Base-by-base conservation (phyloP, 257 asterid genomes). In the Capsicum baccatum region DNA sequence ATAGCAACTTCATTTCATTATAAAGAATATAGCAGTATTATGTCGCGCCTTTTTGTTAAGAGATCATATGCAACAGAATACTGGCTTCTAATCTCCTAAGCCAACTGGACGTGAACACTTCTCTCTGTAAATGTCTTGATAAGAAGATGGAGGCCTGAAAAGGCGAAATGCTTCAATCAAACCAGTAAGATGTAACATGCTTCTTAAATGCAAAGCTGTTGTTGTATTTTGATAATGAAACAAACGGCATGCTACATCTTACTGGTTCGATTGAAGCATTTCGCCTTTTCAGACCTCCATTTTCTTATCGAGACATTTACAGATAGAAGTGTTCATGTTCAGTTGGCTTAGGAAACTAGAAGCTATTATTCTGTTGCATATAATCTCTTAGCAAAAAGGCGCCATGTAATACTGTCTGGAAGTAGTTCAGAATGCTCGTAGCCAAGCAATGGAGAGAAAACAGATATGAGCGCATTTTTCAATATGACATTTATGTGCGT, bases 1-100 rank as follows among this genome's bases (percentile, higher is more conserved):
- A 74, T 48, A 50, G 44, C 60, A 74, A 42, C 80, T 74, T 74
- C 44, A 26, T 64, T 64, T 64, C 58, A 8, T 12, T 55, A 55
- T 55, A 55, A 55, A 55, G 11, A 55, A 55, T 55, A 55, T 55
- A 55, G 58, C 58, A 26, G 33, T 26, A 26, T 26, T 26, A 26
- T 26, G 33, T 26, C 33, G 33, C 1, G 33, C 21, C 50, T 35
- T 67, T 39, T 67, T 14, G 19, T 21, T 37, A 35, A 67, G 50
- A 67, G 12, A 37, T 35, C 14, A 37, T 67, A 67, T 35, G 50
- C 19, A 64, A 35, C 19, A 35, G 19, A 62, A 67, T 13, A 67
- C 35, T 16, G 16, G 48, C 50, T 67, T 11, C n/a, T 8, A 67
- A 2, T 67, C 35, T 67, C 19, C 14, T 68, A 37, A 37, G 3